Conservation (phyloP, 768 basidiomycete species). For the Boletus subparvulus region DNA sequence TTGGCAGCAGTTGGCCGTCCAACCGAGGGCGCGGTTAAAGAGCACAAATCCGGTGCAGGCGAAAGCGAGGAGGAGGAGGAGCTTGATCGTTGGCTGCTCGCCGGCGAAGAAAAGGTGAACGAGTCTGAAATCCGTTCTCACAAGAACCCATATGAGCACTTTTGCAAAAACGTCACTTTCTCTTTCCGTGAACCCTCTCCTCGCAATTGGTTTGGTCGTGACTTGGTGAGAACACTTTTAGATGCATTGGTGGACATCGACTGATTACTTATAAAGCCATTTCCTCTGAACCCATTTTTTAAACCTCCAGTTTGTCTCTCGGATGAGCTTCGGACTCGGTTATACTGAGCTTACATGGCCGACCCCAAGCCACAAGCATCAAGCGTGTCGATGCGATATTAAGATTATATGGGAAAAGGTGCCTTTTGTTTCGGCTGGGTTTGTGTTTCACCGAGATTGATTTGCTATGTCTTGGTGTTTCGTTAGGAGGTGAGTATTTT, state of each 20-base stretch:
- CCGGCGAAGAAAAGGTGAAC: constrained; percentile 15
- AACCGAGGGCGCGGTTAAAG: constrained; percentile 6
- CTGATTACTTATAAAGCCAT: constrained; percentile 53
- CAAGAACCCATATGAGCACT: constrained; percentile 18
- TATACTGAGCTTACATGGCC: constrained; percentile 62
- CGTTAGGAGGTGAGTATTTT: constrained; percentile 41
- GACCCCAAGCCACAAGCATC: constrained; percentile 60
- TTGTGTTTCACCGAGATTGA: constrained; percentile 11
- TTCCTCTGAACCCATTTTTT: constrained; percentile 83
- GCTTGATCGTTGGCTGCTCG: constrained; percentile 17
- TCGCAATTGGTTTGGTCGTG: constrained; percentile 61
- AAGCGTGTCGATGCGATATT: constrained; percentile 83
- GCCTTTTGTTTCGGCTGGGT: constrained; percentile 27
- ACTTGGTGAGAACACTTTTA: constrained; percentile 46
- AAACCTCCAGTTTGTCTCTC: constrained; percentile 72
- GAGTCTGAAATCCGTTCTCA: constrained; percentile 15
- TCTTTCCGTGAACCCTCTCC: constrained; percentile 36
- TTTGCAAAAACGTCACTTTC: constrained; percentile 18
- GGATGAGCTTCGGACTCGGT: constrained; percentile 50
- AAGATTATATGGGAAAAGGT: constrained; percentile 77
- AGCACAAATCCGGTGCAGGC: neutral
- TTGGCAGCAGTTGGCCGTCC: neutral
- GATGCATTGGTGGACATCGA: neutral
- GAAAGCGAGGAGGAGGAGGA: constrained; percentile 16
- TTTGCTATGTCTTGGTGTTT: neutral